phyloP scores from a whole-genome alignment of 768 basidiomycete genomes.

The Boletus coccyginus region DNA sequence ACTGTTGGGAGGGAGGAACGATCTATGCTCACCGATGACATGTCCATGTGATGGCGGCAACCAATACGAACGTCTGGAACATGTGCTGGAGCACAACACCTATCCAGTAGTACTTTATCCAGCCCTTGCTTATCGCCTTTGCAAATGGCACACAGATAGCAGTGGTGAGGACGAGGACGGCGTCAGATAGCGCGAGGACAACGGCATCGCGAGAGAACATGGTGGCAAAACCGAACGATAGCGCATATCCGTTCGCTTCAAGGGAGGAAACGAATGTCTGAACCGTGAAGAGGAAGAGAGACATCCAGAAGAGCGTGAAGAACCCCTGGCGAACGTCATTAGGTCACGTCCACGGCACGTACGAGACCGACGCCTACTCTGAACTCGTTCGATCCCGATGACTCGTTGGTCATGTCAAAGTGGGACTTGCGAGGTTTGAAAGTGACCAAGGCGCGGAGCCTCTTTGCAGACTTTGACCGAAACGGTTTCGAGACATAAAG shows the following conservation, averaged over 20 bases:
- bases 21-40: conserved; percentile 62
- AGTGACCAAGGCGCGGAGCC: conserved; percentile 76
- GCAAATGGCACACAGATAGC: conserved; percentile 82
- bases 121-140: conserved; percentile 68
- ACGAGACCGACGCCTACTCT: conserved; percentile 42
- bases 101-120: conserved; percentile 77
- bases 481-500: conserved; percentile 75
- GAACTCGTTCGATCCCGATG: conserved; percentile 79
- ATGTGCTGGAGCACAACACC: conserved; percentile 79
- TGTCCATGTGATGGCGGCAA: conserved; percentile 80
- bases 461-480: conserved; percentile 70
- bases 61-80: conserved; percentile 73
- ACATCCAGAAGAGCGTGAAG: conserved; percentile 93
- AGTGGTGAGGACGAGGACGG: conserved; percentile 73
- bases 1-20: not conserved
- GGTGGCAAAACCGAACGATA: conserved; percentile 77
- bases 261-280: conserved; percentile 76
- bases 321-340: conserved; percentile 62
- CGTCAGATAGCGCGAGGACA: conserved; percentile 81
- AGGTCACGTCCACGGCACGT: conserved; percentile 2
- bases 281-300: conserved; percentile 77
- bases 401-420: conserved; percentile 80
- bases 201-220: conserved; percentile 86
- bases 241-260: conserved; percentile 72
- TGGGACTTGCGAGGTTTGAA: conserved; percentile 84